A percentile compares a stretch with the other conserved stretches of the same genome.
phyloP scores from a whole-genome alignment of 306 rosid species.

The Purshia tridentata region DNA sequence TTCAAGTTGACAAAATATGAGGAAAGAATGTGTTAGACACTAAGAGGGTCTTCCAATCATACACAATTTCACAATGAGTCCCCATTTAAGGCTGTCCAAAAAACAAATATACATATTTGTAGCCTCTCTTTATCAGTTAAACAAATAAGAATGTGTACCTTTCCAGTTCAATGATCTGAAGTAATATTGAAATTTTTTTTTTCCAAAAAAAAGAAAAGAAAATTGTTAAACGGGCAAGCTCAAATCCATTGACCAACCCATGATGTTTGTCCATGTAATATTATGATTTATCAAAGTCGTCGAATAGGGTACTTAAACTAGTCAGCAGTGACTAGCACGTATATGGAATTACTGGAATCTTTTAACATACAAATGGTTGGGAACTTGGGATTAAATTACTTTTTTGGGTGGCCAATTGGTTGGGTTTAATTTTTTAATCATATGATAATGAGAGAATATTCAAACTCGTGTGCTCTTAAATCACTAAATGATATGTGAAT shows the following conservation, averaged over 20 bases:
- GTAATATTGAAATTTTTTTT: neutral
- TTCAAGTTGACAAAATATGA: neutral
- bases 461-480: too few species aligned
- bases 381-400: too few species aligned
- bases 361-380: too few species aligned
- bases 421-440: too few species aligned
- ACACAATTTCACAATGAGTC: neutral
- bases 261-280: neutral
- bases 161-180: neutral
- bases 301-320: neutral
- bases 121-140: too few species aligned
- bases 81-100: conserved; percentile 4
- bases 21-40: neutral
- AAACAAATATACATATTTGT: too few species aligned
- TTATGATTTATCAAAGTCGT: neutral
- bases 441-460: too few species aligned
- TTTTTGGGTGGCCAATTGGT: too few species aligned
- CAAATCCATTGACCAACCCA: neutral
- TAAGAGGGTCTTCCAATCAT: neutral
- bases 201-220: too few species aligned
- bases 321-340: neutral
- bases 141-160: neutral
- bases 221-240: neutral
- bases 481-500: too few species aligned
- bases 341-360: neutral